Percentiles rank a stretch among this genome's conserved stretches.
Evolutionary conservation across 2,329 filamentous ascomycete species (phyloP).

Genomic region (Colletotrichum melonis): DNA sequence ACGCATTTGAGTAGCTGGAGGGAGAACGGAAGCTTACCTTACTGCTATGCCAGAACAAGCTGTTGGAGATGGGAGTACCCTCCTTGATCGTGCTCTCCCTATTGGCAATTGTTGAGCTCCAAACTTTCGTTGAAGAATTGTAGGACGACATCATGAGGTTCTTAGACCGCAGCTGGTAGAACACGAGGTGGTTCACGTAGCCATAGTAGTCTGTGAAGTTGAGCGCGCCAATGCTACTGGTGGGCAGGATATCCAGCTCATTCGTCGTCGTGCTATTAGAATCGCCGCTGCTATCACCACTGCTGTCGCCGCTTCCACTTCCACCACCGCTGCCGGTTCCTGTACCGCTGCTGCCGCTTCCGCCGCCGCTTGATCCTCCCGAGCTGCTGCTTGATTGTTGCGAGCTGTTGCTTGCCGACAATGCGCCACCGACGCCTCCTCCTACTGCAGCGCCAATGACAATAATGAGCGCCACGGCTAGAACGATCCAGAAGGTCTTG

Average conservation of each 20-base stretch:
- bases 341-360: neutral
- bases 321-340: neutral
- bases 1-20: neutral
- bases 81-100: slow-evolving; percentile 17
- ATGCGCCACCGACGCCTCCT: slow-evolving; percentile 24
- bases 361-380: neutral
- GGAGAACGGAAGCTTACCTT: neutral
- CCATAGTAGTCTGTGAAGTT: slow-evolving; percentile 35
- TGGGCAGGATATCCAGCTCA: slow-evolving; percentile 1
- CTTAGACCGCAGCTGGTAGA: slow-evolving; percentile 26
- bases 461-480: slow-evolving; percentile 6
- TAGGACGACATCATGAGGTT: slow-evolving; percentile 22
- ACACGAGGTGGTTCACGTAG: slow-evolving; percentile 25
- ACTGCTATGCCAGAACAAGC: slow-evolving; percentile 30
- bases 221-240: slow-evolving; percentile 21
- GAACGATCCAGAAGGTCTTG: slow-evolving; percentile 32
- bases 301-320: neutral
- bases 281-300: neutral
- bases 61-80: slow-evolving; percentile 33
- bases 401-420: slow-evolving; percentile 16
- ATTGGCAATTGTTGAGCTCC: slow-evolving; percentile 17
- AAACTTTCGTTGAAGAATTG: slow-evolving; percentile 26
- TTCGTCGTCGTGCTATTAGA: slow-evolving; percentile 9
- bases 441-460: slow-evolving; percentile 28
- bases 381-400: slow-evolving; percentile 8